Evolutionary conservation across 345 rosid species (phyloP), one percentile per base, ranked within the genome.

Genomic region (Firmiana major): DNA sequence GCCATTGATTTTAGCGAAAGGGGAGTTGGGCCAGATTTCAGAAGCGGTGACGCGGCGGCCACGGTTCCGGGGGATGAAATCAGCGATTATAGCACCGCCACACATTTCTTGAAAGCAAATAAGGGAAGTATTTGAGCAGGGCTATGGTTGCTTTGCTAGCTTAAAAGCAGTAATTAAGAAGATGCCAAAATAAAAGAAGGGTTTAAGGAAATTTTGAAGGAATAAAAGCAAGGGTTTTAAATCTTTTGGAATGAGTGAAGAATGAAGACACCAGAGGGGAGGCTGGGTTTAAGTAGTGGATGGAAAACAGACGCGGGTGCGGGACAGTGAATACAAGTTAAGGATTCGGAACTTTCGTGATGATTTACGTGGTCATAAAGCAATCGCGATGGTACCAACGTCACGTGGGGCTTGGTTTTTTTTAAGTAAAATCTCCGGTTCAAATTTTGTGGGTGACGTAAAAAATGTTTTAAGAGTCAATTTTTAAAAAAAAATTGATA

Each of bases 81-180:
- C 90, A 43, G 80, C 67, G 40, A 91, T 75, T 75, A 90, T 77
- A 53, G 97, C 88, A 60, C 97, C 98, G 78, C 94, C 87, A 83
- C 97, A 93, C 98, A 90, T 91, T 59, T 57, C 81, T 34, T 49
- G 40, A 28, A 70, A 69, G 11, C 55, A 24, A 24, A 68, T 6
- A 17, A 70, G 12, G 38, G 43, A 49, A 34, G 2, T 49, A 26
- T 24, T 45, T 0, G 10, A 58, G 3, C 31, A 22, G 63, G 62
- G 6, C 24, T 24, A 59, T 4, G 64, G 4, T 12, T 59, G 16
- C 3, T 36, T 17, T 63, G 65, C n/a, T 9, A 31, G 40, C 40
- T 63, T 38, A 10, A 6, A 9, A 77, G 54, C 4, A 58, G 40
- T 24, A 40, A n/a, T 34, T 4, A 38, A 15, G 51, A 46, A n/a